Conservation (phyloP, 176 grass and related monocot species). For the Poa pratensis region DNA sequence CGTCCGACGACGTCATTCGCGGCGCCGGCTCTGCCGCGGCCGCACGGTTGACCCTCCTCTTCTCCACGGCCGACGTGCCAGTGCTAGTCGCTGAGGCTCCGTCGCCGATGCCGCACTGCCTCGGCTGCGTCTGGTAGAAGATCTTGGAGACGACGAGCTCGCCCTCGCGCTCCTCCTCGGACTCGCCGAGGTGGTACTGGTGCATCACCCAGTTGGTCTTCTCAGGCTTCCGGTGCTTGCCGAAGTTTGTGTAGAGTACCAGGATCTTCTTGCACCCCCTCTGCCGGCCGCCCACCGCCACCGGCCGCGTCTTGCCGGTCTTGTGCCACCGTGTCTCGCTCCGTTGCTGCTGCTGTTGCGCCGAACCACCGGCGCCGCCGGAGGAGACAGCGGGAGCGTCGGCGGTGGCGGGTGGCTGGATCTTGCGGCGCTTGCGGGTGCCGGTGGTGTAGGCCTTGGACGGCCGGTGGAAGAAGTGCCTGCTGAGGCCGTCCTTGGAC, state of each 20-base stretch:
- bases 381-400: neutral
- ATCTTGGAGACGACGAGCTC: constrained; percentile 97
- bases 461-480: constrained; percentile 92
- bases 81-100: neutral
- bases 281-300: constrained; percentile 64
- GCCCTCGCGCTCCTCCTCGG: constrained; percentile 83
- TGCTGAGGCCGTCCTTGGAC: constrained; percentile 83
- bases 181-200: constrained; percentile 87
- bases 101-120: constrained; percentile 57
- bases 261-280: constrained; percentile 97
- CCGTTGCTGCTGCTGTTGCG: constrained; percentile 38
- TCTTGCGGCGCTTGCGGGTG: constrained; percentile 88
- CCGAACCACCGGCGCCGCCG: neutral
- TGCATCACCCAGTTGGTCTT: constrained; percentile 99
- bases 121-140: constrained; percentile 94
- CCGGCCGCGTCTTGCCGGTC: constrained; percentile 87
- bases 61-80: neutral
- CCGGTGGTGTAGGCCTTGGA: constrained; percentile 98
- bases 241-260: constrained; percentile 94
- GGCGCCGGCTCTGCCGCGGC: neutral
- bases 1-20: neutral
- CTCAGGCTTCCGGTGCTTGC: constrained; percentile 73
- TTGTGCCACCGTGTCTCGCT: constrained; percentile 98
- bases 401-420: constrained; percentile 48
- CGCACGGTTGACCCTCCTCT: neutral